Evolutionary conservation across 495 filamentous ascomycete genomes (phyloP), one percentile per base, ranked within the genome.

Genomic region (Podospora australis): DNA sequence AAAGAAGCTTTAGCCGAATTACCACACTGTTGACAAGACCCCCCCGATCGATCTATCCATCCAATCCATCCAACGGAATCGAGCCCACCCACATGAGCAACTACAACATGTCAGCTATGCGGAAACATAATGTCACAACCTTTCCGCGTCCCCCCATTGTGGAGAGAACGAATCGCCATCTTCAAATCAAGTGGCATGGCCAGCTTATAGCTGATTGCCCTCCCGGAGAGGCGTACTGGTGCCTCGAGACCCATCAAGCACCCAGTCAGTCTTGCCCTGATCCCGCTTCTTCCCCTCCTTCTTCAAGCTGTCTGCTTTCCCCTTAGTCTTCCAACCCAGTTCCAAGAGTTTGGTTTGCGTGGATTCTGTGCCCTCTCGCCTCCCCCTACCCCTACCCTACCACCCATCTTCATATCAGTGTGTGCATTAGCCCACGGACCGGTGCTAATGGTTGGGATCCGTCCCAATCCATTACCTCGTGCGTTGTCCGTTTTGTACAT

Each of bases 111-210:
- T 63, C 67, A 14, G 60, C 64, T 14, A 72, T 70, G 55, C 62
- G 70, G 24, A 74, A 73, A 56, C 65, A 76, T 30, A 78, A 78
- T 53, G 74, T 76, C 43, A 71, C 77, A 41, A 64, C 54, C 48
- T 81, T 80, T 56, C 78, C 78, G n/a, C 73, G 78, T n/a, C 78
- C 77, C 3, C 78, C 78, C 0, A 55, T 74, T 22, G 67, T 77
- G 44, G 77, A 81, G 50, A 63, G 62, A 50, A 72, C 66, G 19
- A 49, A 67, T 13, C 58, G 70, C 24, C 73, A 77, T 57, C 66
- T 81, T 20, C 70, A 70, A 50, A 66, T 81, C 45, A 75, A 72
- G 57, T 79, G 71, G 68, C 59, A 74, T 28, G 69, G 64, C 40
- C 60, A 73, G 25, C 62, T 69, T 47, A 73, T 80, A 44, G 78